Base-by-base conservation (phyloP, 2,329 filamentous ascomycete genomes). In the Scortechinia acanthostroma region DNA sequence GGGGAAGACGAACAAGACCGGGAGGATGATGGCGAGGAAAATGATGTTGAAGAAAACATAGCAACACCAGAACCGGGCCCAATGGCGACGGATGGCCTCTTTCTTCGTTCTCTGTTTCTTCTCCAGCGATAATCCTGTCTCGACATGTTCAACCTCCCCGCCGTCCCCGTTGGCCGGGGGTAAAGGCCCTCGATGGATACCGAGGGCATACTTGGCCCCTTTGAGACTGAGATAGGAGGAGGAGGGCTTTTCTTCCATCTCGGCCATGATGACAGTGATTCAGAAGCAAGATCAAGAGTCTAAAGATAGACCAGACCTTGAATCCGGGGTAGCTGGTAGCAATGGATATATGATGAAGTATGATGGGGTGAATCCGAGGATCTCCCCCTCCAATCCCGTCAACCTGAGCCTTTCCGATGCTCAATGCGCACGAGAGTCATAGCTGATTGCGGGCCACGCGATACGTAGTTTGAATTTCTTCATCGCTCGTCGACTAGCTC, bases 11-110 rank as follows among this genome's bases (percentile, higher is more conserved):
- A 57, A 73, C 70, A 72, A 49, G 16, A 73, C 52, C 0, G 70
- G 70, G 3, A 73, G 48, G 3, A 72, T 51, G 19, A 73, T 71
- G 4, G 64, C 64, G 1, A 70, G 58, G 3, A 72, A 59, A 21
- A 71, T 54, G 22, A 69, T 51, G 13, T 58, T 44, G 15, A 52
- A 65, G n/a, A 68, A 53, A 3, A 70, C 43, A 51, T 73, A 71
- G 56, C 63, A 63, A 56, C 63, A 64, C 58, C 64, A 68, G 47
- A 67, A 70, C 22, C 61, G 57, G n/a, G 56, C 53, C 46, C 62
- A 67, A 51, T 73, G 70, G 1, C 53, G 53, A 46, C 63, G 67
- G 3, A 64, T 21, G 47, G 65, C 69, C 46, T 71, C 55, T 6
- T 21, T 43, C 16, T 6, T 13, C 35, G 35, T 40, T 13, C 35